Base-by-base conservation (phyloP, 306 rosid species). In the Elaeagnus macrophylla region DNA sequence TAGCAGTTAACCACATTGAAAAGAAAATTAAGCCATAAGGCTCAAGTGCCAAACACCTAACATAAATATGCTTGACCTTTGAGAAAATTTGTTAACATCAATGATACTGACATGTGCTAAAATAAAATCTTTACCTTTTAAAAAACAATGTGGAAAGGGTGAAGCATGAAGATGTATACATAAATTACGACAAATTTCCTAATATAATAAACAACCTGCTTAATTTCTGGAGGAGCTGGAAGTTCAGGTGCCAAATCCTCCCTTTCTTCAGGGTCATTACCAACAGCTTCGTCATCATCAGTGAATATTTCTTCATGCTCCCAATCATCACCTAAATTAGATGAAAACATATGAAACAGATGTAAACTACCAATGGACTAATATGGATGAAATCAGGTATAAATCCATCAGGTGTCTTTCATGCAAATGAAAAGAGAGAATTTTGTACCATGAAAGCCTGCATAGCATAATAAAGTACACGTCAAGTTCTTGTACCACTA, bases 281-380 rank as follows among this genome's bases (percentile, higher is more conserved):
- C 97, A 74, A 85, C 91, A 16, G 86, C 88, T 81, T 90, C 95
- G 67, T 90, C 97, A 19, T 90, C 97, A 78, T 90, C 97, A 10
- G 97, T 90, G 75, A 90, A 90, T 56, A 86, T 90, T 61, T 90
- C 95, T 71, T 83, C 97, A 58, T 90, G 97, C 79, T 90, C 97
- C 97, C 95, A 90, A 72, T 90, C 95, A 71, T 83, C 95, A 67
- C 97, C 97, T 90, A 67, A 44, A 60, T 69, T 14, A 69, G 56
- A 62, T 43, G 67, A 47, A 18, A 11, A 45, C 9, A 47, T 39
- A 32, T 9, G 54, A 19, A 20, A 46, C 15, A 50, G 35, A 46
- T 35, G 35, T 38, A 46, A 56, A 52, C 32, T 44, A 55, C 37
- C 18, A 20, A 61, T 39, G 50, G 20, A 67, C 58, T 36, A 40